Evolutionary conservation across 345 rosid species (phyloP), one percentile per base, ranked within the genome.

Genomic region (Ricinus communis): DNA sequence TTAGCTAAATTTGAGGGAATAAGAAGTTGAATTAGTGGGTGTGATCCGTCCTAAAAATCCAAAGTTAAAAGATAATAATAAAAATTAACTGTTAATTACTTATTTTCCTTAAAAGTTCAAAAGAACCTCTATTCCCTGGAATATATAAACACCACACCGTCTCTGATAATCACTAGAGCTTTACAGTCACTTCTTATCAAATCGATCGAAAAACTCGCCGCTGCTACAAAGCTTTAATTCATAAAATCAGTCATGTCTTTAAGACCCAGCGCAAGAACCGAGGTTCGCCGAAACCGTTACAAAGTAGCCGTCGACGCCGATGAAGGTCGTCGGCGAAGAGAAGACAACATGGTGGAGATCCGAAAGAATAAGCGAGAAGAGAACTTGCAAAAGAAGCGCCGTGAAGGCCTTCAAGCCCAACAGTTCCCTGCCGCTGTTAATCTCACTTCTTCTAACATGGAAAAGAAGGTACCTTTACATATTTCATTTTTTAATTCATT

Each of bases 311-410:
- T 73, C 10, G 76, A 73, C 53, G 76, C 66, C 36, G 76, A 73
- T 57, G 76, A 73, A 36, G 76, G 66, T 30, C 76, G 71, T 19
- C 50, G 71, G 65, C 46, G 76, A 47, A 73, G 76, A 38, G 76
- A 73, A 69, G 76, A 73, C 66, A 66, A 73, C 9, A 65, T 73
- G 76, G 76, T 73, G 21, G 71, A 65, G 76, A 66, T 73, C 65
- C 65, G 80, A 5, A 76, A 76, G 80, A 76, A 30, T 68, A 76
- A 76, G 75, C 75, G 76, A 25, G 80, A 76, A 53, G 80, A 76
- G 55, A 71, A 69, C 63, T 66, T 76, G 56, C 75, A 31, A 14
- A 76, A 76, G 76, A 76, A 76, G 76, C 75, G 80, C 45, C 68
- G 80, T 5, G 80, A 76, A 52, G 80, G 80, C 0, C 68, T 76